These are phyloP conservation scores for Hemileccinum rubropunctum DNA, from an alignment of 768 basidiomycete species.

Conservation along the genomic window DNA sequence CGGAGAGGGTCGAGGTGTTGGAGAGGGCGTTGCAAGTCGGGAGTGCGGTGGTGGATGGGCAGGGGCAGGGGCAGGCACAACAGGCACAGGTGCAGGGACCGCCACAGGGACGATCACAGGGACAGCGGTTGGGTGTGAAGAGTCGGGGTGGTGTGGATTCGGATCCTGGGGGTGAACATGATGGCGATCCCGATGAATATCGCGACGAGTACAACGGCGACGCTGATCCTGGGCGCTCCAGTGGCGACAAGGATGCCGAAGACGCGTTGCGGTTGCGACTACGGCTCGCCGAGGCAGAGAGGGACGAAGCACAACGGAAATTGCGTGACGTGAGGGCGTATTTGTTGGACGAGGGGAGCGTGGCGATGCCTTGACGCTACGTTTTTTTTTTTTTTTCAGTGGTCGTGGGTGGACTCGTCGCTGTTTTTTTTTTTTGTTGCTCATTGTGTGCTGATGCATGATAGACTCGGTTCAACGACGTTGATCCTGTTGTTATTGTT, in stretches of 20 bases:
- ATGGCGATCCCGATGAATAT: no score
- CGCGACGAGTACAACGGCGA: background rate
- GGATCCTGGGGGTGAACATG: background rate
- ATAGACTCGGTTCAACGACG: no score
- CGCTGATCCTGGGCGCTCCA: no score
- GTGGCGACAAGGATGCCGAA: background rate
- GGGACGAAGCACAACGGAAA: slow-evolving; percentile 17
- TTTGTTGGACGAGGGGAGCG: slow-evolving; percentile 9
- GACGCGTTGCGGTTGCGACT: slow-evolving; percentile 12
- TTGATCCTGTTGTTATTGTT: no score
- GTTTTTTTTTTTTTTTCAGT: background rate
- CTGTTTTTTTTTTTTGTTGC: background rate
- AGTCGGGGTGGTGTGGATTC: background rate
- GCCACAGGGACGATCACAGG: no score
- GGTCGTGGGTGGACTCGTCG: background rate
- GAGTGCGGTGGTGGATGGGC: background rate
- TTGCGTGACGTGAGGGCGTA: slow-evolving; percentile 16
- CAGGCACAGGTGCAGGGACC: no score
- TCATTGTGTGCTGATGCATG: no score
- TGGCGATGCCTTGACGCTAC: background rate
- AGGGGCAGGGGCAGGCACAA: background rate
- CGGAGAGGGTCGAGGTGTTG: slow-evolving; percentile 24
- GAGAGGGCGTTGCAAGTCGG: slow-evolving; percentile 17
- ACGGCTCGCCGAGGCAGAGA: slow-evolving; percentile 17
- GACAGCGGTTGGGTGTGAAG: no score